phyloP scores from a whole-genome alignment of 2,329 filamentous ascomycete species.

The Ilyonectria mors-panacis region DNA sequence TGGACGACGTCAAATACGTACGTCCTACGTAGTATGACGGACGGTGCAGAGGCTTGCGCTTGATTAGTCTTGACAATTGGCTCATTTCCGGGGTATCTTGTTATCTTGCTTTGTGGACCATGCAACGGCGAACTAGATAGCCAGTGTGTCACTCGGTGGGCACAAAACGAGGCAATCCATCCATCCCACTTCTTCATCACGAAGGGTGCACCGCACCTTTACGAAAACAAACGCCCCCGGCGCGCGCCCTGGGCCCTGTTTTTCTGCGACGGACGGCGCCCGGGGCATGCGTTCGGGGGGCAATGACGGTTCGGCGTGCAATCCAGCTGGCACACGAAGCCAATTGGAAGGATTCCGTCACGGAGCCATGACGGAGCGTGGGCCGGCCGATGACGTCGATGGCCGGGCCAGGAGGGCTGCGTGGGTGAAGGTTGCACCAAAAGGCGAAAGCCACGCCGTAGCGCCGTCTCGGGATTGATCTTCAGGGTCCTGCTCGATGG shows the following conservation, averaged over 20 bases:
- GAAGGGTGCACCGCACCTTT: not conserved
- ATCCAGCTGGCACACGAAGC: slow-evolving; percentile 9
- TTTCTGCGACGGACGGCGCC: not conserved
- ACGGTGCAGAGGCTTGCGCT: not conserved
- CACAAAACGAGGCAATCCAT: not conserved
- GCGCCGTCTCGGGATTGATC: slow-evolving; percentile 39
- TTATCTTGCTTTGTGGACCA: not conserved
- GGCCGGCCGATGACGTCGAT: slow-evolving; percentile 42
- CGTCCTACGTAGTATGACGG: not conserved
- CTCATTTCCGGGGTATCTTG: not conserved
- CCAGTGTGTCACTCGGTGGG: not conserved
- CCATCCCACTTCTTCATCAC: not conserved
- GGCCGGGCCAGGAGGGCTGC: slow-evolving; percentile 24
- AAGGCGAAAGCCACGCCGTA: slow-evolving; percentile 31
- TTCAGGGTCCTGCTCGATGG: slow-evolving; percentile 47
- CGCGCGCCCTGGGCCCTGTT: not conserved
- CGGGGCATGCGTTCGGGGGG: slow-evolving; percentile 14
- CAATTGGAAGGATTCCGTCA: slow-evolving; percentile 38
- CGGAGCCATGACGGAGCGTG: slow-evolving; percentile 35
- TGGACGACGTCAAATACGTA: not conserved
- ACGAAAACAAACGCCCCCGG: no score
- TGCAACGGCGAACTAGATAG: not conserved
- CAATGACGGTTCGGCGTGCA: not conserved
- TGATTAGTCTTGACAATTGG: not conserved
- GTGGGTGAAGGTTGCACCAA: slow-evolving; percentile 4